A percentile compares a stretch with the other conserved stretches of the same genome.
These are phyloP conservation scores for Anethum foeniculum DNA, from an alignment of 140 eudicot species.

Conservation along the genomic window DNA sequence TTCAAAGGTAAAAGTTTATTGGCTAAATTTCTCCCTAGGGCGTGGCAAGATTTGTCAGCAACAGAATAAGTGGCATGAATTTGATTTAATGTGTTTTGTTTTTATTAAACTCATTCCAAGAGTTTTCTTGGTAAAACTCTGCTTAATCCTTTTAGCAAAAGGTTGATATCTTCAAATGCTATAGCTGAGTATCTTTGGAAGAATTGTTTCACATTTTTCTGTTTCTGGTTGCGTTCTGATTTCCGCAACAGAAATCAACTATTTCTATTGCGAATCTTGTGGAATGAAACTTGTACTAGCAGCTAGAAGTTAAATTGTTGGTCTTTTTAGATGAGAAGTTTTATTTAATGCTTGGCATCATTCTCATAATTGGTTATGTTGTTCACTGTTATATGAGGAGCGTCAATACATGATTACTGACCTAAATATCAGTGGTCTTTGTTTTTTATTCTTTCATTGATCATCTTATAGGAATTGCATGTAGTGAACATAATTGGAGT, in stretches of 20 bases:
- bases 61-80: constrained; percentile 24
- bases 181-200: background rate
- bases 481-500: background rate
- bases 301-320: background rate
- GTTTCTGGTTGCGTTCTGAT: background rate
- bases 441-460: background rate
- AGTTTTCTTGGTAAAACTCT: background rate
- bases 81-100: constrained; percentile 18
- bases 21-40: constrained; percentile 13
- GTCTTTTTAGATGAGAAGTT: background rate
- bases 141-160: background rate
- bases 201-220: background rate
- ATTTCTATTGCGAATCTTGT: background rate
- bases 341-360: background rate
- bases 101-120: constrained; percentile 12
- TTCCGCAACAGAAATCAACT: background rate
- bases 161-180: background rate
- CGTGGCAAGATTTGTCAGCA: background rate
- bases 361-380: background rate
- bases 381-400: background rate
- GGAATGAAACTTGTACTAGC: background rate
- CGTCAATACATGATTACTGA: background rate
- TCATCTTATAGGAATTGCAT: background rate
- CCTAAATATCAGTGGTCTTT: background rate
- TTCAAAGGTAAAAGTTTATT: constrained; percentile 11